Conservation (phyloP, 1,284 basidiomycete genomes). For the Xerocomus cyaneibrunnescens region DNA sequence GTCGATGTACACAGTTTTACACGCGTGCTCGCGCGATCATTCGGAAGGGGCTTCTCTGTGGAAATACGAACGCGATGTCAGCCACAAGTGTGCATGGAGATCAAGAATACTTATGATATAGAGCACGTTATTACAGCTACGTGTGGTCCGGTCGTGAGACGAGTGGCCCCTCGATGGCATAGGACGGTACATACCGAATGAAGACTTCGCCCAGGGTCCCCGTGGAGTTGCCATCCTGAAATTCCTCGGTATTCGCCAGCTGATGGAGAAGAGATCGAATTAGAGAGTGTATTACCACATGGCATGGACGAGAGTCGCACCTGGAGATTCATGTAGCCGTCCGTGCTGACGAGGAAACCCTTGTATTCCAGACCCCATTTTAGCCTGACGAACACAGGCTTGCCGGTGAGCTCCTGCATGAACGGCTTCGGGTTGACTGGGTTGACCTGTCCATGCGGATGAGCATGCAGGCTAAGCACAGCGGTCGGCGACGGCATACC, state of each 20-base stretch:
- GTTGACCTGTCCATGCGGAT: conserved; percentile 55
- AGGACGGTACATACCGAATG: conserved; percentile 68
- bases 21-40: conserved; percentile 21
- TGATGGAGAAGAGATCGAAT: conserved; percentile 3
- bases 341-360: conserved; percentile 97
- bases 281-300: background rate
- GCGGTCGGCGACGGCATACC: conserved; percentile 50
- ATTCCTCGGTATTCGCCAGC: conserved; percentile 97
- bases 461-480: conserved; percentile 8
- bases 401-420: conserved; percentile 97
- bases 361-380: conserved; percentile 99
- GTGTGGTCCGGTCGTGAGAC: conserved; percentile 9
- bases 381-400: conserved; percentile 91
- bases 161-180: background rate
- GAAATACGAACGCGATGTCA: conserved; percentile 31
- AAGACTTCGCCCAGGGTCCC: conserved; percentile 98
- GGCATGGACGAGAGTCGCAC: conserved; percentile 43
- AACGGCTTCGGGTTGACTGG: conserved; percentile 99
- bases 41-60: conserved; percentile 70
- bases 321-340: conserved; percentile 99
- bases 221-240: conserved; percentile 94
- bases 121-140: conserved; percentile 85
- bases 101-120: conserved; percentile 77
- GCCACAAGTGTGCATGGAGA: conserved; percentile 11
- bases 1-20: conserved; percentile 9